Conservation (phyloP, 306 rosid genomes). For the Hippophae rhamnoides region DNA sequence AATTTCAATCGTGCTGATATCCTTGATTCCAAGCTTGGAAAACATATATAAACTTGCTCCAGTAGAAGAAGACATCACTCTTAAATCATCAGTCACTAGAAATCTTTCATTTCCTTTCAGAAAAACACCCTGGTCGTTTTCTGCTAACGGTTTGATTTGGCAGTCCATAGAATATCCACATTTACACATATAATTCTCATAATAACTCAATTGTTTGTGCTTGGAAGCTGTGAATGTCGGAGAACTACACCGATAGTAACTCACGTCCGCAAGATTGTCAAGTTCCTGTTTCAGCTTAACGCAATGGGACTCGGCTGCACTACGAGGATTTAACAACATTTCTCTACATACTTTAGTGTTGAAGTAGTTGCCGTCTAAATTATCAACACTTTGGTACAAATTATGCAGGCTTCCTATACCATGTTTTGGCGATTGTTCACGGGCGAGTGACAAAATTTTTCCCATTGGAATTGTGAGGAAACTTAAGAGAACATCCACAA, state of each 20-base stretch:
- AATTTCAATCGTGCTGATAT: not conserved
- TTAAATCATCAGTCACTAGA: slow-evolving; percentile 13
- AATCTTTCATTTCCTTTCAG: not conserved
- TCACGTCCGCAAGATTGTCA: not conserved
- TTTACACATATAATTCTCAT: not conserved
- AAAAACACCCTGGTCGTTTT: not conserved
- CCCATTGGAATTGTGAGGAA: slow-evolving; percentile 1
- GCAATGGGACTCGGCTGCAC: not conserved
- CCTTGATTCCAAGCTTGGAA: slow-evolving; percentile 5
- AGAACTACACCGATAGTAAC: not conserved
- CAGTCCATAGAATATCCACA: not conserved
- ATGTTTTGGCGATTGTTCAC: not conserved
- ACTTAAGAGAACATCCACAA: not conserved
- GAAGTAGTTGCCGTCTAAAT: not conserved
- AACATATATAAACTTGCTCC: not conserved
- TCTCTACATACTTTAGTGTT: not conserved
- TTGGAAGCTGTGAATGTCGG: not conserved
- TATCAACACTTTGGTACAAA: slow-evolving; percentile 5
- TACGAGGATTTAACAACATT: slow-evolving; percentile 12
- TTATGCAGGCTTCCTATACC: slow-evolving; percentile 13
- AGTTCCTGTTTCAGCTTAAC: not conserved
- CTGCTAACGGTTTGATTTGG: no score
- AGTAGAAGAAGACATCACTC: not conserved
- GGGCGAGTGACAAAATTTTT: not conserved
- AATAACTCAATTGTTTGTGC: not conserved